A percentile compares a stretch with the other conserved stretches of the same genome.
phyloP scores from a whole-genome alignment of 2,329 filamentous ascomycete genomes.

The Epichloe aotearoae region DNA sequence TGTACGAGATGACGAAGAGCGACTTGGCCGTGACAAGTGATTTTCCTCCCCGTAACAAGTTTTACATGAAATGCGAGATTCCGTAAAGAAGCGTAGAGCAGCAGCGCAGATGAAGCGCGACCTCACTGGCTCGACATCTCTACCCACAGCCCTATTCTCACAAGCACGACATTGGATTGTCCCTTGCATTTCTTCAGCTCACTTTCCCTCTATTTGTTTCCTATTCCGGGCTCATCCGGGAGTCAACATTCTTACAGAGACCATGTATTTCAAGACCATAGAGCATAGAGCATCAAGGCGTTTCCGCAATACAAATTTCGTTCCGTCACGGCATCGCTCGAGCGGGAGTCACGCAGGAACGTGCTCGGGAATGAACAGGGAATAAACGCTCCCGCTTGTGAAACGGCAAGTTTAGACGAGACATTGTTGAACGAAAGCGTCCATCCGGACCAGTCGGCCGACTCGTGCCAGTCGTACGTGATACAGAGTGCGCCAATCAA shows the following conservation, averaged over 20 bases:
- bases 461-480: too few relatives aligned
- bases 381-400: too few relatives aligned
- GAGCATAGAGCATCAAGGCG: slow-evolving; percentile 3
- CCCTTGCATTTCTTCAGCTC: background rate
- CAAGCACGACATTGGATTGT: too few relatives aligned
- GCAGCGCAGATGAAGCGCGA: background rate
- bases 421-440: too few relatives aligned
- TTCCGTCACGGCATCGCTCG: too few relatives aligned
- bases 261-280: background rate
- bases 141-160: background rate
- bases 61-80: background rate
- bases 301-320: background rate
- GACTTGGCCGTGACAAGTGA: slow-evolving; percentile 55
- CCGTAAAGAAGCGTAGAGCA: too few relatives aligned
- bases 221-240: background rate
- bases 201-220: background rate
- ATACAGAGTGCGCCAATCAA: too few relatives aligned
- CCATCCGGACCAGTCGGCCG: too few relatives aligned
- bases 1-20: slow-evolving; percentile 61
- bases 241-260: background rate
- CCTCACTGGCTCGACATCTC: background rate
- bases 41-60: background rate
- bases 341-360: too few relatives aligned
- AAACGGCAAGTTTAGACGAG: too few relatives aligned
- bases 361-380: too few relatives aligned